These are phyloP conservation scores for Pseudocercospora ulei DNA, from an alignment of 2,329 filamentous ascomycete species.

Conservation along the genomic window DNA sequence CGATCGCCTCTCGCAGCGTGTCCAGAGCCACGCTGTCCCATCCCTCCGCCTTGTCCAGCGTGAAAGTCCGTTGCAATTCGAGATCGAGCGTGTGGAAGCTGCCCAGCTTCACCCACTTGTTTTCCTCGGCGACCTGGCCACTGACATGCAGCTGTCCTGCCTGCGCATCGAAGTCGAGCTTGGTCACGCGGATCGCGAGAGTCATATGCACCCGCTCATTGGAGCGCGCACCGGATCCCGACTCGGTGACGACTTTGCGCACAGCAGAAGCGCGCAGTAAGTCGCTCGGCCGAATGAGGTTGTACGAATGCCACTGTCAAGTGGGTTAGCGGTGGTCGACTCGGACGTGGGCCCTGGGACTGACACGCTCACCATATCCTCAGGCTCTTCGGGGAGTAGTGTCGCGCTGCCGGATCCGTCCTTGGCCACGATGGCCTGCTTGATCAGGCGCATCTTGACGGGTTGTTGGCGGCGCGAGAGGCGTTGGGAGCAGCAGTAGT, in stretches of 20 bases:
- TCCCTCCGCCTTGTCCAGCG: slow-evolving; percentile 67
- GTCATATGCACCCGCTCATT: slow-evolving; percentile 54
- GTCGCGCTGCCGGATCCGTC: slow-evolving; percentile 57
- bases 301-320: slow-evolving; percentile 61
- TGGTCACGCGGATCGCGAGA: slow-evolving; percentile 56
- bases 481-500: neutral
- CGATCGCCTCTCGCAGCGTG: slow-evolving; percentile 67
- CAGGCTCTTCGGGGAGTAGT: slow-evolving; percentile 60
- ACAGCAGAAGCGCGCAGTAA: slow-evolving; percentile 56
- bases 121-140: slow-evolving; percentile 56
- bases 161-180: slow-evolving; percentile 59
- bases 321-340: slow-evolving; percentile 10
- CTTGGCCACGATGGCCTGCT: slow-evolving; percentile 53
- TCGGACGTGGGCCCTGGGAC: slow-evolving; percentile 4
- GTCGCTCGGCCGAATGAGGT: slow-evolving; percentile 58
- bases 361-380: slow-evolving; percentile 55
- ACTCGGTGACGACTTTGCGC: slow-evolving; percentile 54
- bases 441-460: slow-evolving; percentile 53
- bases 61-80: slow-evolving; percentile 79
- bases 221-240: slow-evolving; percentile 51
- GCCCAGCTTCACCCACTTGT: slow-evolving; percentile 57
- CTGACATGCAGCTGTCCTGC: slow-evolving; percentile 59
- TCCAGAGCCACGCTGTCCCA: slow-evolving; percentile 86
- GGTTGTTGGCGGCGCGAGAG: neutral
- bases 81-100: slow-evolving; percentile 67